Base-by-base conservation (phyloP, 2,329 filamentous ascomycete genomes). In the Stenocarpella maydis region DNA sequence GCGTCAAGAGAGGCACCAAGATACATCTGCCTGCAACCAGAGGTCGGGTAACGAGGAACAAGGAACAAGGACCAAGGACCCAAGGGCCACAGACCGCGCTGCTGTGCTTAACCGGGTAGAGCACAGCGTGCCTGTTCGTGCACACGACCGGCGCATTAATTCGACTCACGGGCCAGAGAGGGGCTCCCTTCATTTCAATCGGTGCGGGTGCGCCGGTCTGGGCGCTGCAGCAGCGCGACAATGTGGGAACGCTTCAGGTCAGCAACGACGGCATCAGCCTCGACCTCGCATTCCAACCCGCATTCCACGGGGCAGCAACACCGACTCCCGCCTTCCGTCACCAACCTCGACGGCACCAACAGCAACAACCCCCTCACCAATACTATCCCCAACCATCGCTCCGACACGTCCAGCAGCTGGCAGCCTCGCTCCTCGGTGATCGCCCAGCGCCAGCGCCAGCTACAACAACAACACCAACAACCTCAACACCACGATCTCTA, bases 371-470 rank as follows among this genome's bases (percentile, higher is more conserved):
- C 24, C 41, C 17, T n/a, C 50, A 6, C 45, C 55, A 37, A 26
- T 37, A 37, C 7, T 37, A 37, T 12, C 47, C 21, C 21, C 45
- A 24, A 21, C n/a, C 21, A 24, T 15, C 65, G 15, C 52, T n/a
- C 26, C 52, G 19, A 7, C 61, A 5, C 28, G 41, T 53, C 45
- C 61, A 69, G 39, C 61, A 69, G 50, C 49, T 69, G 69, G 69
- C 69, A 69, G 41, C 69, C 65, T 31, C 60, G 69, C 17, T 69
- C 69, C 17, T 65, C 65, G 4, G 66, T 47, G 15, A 61, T 71
- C 28, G 69, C 60, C 21, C 65, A 67, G 49, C 61, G 61, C 10
- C 67, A 69, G 41, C 61, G 34, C 1, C 69, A 61, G 34, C 65
- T 45, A 10, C 65, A 64, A 4, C 65, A 31, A n/a, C 69, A 69